phyloP scores from a whole-genome alignment of 164 flowering plant species.

The Vitis labrusca region DNA sequence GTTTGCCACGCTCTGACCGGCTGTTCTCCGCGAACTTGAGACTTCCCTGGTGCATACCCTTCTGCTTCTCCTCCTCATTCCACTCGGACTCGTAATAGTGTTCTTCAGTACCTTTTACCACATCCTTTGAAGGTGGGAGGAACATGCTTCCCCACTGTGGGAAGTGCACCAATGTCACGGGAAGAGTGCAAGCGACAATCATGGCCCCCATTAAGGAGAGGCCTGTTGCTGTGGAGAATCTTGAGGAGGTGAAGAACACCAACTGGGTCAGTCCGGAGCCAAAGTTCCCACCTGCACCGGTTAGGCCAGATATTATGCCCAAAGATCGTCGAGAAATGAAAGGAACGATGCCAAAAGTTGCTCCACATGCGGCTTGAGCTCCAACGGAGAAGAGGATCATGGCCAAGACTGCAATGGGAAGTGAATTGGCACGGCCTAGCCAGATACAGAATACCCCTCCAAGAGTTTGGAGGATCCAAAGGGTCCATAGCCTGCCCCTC shows the following conservation, averaged over 20 bases:
- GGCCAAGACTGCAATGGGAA: slow-evolving; percentile 52
- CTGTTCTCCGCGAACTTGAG: slow-evolving; percentile 77
- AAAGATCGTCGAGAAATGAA: slow-evolving; percentile 72
- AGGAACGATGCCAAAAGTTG: slow-evolving; percentile 70
- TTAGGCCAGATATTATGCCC: slow-evolving; percentile 73
- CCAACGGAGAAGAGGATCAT: slow-evolving; percentile 77
- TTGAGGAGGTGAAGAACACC: slow-evolving; percentile 57
- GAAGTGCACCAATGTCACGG: slow-evolving; percentile 59
- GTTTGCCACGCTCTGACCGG: slow-evolving; percentile 58
- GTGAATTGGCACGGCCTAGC: slow-evolving; percentile 61
- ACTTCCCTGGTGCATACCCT: slow-evolving; percentile 57
- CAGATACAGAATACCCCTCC: slow-evolving; percentile 74
- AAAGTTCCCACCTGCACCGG: slow-evolving; percentile 84
- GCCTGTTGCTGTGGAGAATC: slow-evolving; percentile 50
- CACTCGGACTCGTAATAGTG: slow-evolving; percentile 60
- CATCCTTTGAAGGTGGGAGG: slow-evolving; percentile 47
- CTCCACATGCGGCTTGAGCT: slow-evolving; percentile 79
- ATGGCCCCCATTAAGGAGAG: slow-evolving; percentile 68
- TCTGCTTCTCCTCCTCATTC: slow-evolving; percentile 61
- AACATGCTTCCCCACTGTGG: slow-evolving; percentile 97
- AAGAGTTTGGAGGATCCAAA: slow-evolving; percentile 71
- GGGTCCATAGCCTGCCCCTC: slow-evolving; percentile 69
- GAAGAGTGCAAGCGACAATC: slow-evolving; percentile 59
- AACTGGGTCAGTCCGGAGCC: slow-evolving; percentile 74
- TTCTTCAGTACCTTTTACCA: slow-evolving; percentile 39